Conservation (phyloP, 768 basidiomycete genomes). For the Kwoniella dejecticola region DNA sequence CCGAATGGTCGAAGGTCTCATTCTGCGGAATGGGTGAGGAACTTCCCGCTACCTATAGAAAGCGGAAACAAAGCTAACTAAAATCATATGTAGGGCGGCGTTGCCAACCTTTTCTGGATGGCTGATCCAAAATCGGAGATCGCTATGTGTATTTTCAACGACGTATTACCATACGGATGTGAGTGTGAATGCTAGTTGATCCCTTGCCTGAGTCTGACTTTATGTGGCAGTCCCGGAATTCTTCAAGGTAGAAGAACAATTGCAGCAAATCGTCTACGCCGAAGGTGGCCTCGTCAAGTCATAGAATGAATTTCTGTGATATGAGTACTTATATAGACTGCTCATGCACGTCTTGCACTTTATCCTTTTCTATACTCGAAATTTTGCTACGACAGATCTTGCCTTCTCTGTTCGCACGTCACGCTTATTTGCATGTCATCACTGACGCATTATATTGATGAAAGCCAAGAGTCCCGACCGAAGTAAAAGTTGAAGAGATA, state of each 20-base stretch:
- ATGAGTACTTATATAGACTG: too few species aligned
- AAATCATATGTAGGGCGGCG: neutral
- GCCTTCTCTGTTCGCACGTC: too few species aligned
- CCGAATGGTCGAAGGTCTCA: conserved; percentile 19
- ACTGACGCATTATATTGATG: neutral
- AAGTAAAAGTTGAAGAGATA: neutral
- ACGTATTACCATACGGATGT: conserved; percentile 22
- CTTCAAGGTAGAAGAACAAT: conserved; percentile 16
- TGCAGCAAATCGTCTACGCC: conserved; percentile 19
- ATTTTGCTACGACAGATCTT: too few species aligned
- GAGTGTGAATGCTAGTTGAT: neutral
- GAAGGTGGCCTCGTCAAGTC: conserved; percentile 10
- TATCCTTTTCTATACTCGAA: too few species aligned
- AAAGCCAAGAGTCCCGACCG: neutral
- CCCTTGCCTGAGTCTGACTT: neutral
- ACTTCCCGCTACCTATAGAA: neutral
- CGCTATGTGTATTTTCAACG: conserved; percentile 22
- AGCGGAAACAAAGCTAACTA: conserved; percentile 4
- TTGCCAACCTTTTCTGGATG: conserved; percentile 24
- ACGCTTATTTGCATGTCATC: neutral
- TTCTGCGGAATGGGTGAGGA: conserved; percentile 26
- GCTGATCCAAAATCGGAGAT: conserved; percentile 24
- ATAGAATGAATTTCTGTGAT: neutral
- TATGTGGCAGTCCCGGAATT: conserved; percentile 11
- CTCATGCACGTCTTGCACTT: too few species aligned